Percentiles rank a stretch among this genome's conserved stretches.
These are phyloP conservation scores for Azolla pinnata DNA, from an alignment of 75 land plant genomes.

Conservation along the genomic window DNA sequence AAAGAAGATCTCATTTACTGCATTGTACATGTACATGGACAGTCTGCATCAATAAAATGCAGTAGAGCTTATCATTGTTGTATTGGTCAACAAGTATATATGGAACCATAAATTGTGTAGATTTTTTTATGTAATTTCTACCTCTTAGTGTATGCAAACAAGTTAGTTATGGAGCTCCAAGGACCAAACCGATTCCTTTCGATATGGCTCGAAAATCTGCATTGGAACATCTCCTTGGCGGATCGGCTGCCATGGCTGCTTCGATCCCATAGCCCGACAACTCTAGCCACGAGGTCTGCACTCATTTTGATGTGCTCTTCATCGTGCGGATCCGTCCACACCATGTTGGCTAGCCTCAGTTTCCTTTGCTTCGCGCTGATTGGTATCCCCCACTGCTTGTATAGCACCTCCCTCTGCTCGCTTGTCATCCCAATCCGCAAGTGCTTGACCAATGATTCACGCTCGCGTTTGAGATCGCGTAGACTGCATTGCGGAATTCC, in stretches of 20 bases:
- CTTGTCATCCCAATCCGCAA: slow-evolving; percentile 44
- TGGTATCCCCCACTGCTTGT: slow-evolving; percentile 64
- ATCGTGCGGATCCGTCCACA: slow-evolving; percentile 86
- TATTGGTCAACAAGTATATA: too few species aligned
- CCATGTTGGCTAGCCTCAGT: slow-evolving; percentile 58
- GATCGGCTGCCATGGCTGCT: slow-evolving; percentile 29
- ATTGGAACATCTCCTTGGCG: slow-evolving; percentile 78
- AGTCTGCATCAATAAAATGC: too few species aligned
- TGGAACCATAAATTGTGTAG: too few species aligned
- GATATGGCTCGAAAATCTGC: too few species aligned
- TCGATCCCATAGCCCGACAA: slow-evolving; percentile 69
- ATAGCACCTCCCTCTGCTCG: slow-evolving; percentile 68
- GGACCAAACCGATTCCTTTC: too few species aligned
- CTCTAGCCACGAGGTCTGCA: slow-evolving; percentile 79
- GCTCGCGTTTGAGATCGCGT: slow-evolving; percentile 59
- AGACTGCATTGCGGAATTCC: slow-evolving; percentile 30
- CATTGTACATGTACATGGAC: too few species aligned
- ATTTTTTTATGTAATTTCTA: too few species aligned
- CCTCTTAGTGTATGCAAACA: too few species aligned
- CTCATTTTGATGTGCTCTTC: slow-evolving; percentile 58
- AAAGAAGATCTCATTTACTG: too few species aligned
- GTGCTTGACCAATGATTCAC: slow-evolving; percentile 76
- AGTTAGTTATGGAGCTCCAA: too few species aligned
- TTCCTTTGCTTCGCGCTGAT: slow-evolving; percentile 79
- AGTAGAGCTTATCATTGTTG: too few species aligned